A percentile compares a stretch with the other conserved stretches of the same genome.
Evolutionary conservation across 2,329 filamentous ascomycete species (phyloP).

Genomic region (Colletotrichum horii): DNA sequence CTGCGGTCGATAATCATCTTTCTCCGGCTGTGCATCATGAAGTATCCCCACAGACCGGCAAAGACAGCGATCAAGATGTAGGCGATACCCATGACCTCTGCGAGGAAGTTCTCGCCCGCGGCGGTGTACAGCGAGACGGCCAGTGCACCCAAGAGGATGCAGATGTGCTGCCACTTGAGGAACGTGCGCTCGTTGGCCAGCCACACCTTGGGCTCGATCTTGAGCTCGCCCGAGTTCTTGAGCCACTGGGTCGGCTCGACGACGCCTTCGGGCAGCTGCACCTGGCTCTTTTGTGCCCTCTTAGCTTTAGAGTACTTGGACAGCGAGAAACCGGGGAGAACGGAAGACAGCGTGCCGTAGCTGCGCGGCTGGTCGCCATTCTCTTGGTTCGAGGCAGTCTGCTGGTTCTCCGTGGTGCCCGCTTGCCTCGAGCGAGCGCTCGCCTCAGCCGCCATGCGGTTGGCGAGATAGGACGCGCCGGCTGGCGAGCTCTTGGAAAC

Average conservation of each 20-base stretch:
- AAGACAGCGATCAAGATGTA: slow-evolving; percentile 86
- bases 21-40: slow-evolving; percentile 77
- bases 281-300: slow-evolving; percentile 50
- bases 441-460: slow-evolving; percentile 55
- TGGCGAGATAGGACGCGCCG: slow-evolving; percentile 67
- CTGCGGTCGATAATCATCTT: slow-evolving; percentile 84
- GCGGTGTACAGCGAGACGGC: slow-evolving; percentile 89
- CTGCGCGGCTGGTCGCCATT: slow-evolving; percentile 36
- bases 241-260: slow-evolving; percentile 84
- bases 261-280: slow-evolving; percentile 82
- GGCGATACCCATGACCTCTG: slow-evolving; percentile 77
- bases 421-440: slow-evolving; percentile 30
- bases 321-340: slow-evolving; percentile 84
- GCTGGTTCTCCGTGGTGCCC: slow-evolving; percentile 27
- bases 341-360: slow-evolving; percentile 67
- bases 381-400: slow-evolving; percentile 33
- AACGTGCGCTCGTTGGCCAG: slow-evolving; percentile 98
- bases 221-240: slow-evolving; percentile 90
- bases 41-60: slow-evolving; percentile 86
- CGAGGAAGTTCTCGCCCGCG: slow-evolving; percentile 79
- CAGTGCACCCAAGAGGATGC: slow-evolving; percentile 82
- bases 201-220: slow-evolving; percentile 98
- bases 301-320: slow-evolving; percentile 73
- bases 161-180: slow-evolving; percentile 98
- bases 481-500: slow-evolving; percentile 70